These are phyloP conservation scores for Fonsecaea pedrosoi DNA, from an alignment of 2,329 filamentous ascomycete genomes.

Conservation along the genomic window DNA sequence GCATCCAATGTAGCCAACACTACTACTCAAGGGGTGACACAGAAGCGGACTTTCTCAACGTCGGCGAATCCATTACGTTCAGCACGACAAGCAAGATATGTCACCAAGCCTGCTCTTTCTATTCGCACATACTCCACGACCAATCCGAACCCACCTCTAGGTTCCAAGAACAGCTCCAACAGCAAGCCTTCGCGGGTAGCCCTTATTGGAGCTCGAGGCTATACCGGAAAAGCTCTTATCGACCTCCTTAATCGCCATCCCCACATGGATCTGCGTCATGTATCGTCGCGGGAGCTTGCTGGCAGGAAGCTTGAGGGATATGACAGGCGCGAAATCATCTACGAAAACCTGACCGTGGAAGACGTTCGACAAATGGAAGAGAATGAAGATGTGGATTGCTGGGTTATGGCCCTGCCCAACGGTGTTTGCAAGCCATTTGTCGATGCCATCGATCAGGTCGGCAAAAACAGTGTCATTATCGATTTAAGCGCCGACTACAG, in stretches of 20 bases:
- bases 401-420: slow-evolving; percentile 97
- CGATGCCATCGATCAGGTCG: slow-evolving; percentile 79
- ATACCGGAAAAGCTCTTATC: slow-evolving; percentile 91
- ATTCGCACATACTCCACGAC: slow-evolving; percentile 59
- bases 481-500: slow-evolving; percentile 97
- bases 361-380: slow-evolving; percentile 86
- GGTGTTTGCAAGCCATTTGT: slow-evolving; percentile 93
- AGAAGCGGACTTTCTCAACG: slow-evolving; percentile 72
- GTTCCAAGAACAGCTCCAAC: slow-evolving; percentile 86
- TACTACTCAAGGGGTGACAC: slow-evolving; percentile 53
- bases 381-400: slow-evolving; percentile 86
- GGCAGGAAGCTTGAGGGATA: slow-evolving; percentile 90
- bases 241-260: slow-evolving; percentile 86
- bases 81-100: slow-evolving; percentile 29
- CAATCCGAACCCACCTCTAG: slow-evolving; percentile 89
- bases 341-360: slow-evolving; percentile 87
- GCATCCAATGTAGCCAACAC: slow-evolving; percentile 62
- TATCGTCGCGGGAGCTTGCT: slow-evolving; percentile 89
- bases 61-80: slow-evolving; percentile 50
- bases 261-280: slow-evolving; percentile 85
- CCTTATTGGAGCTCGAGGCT: slow-evolving; percentile 89
- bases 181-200: slow-evolving; percentile 78
- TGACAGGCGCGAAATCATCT: slow-evolving; percentile 86
- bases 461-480: slow-evolving; percentile 76
- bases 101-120: slow-evolving; percentile 43